A percentile compares a stretch with the other conserved stretches of the same genome.
Evolutionary conservation across 768 basidiomycete species (phyloP).

Genomic region (Auriscalpium vulgare): DNA sequence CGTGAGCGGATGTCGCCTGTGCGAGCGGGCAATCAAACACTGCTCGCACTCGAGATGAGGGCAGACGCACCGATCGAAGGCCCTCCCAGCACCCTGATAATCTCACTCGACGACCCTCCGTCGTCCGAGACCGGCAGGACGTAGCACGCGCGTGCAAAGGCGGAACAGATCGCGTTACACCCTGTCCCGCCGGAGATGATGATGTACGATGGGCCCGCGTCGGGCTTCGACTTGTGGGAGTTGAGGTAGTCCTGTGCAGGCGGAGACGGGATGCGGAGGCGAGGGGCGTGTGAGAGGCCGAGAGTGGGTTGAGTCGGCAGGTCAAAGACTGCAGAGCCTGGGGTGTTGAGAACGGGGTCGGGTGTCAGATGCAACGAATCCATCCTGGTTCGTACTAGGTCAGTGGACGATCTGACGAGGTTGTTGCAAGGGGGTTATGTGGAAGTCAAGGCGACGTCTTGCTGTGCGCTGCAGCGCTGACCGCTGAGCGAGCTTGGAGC

Average conservation of each 20-base stretch:
- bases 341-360: conserved; percentile 28
- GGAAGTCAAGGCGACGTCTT: no score
- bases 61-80: conserved; percentile 63
- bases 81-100: conserved; percentile 83
- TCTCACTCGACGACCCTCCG: conserved; percentile 92
- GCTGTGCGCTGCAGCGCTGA: no score
- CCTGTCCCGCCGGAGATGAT: conserved; percentile 93
- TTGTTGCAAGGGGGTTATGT: no score
- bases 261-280: neutral
- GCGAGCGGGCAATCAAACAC: neutral
- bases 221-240: conserved; percentile 5
- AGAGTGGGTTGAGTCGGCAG: conserved; percentile 41
- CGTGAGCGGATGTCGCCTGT: conserved; percentile 85
- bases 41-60: neutral
- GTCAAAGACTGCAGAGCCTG: conserved; percentile 70
- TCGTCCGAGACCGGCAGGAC: conserved; percentile 93
- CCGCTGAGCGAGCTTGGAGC: no score
- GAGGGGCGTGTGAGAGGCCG: neutral
- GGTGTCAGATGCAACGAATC: no score
- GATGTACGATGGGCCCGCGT: conserved; percentile 40
- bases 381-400: no score
- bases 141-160: conserved; percentile 73
- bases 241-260: conserved; percentile 4
- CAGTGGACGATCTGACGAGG: no score
- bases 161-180: conserved; percentile 83